phyloP scores from a whole-genome alignment of 2,329 filamentous ascomycete species.

The Emydomyces testavorans region DNA sequence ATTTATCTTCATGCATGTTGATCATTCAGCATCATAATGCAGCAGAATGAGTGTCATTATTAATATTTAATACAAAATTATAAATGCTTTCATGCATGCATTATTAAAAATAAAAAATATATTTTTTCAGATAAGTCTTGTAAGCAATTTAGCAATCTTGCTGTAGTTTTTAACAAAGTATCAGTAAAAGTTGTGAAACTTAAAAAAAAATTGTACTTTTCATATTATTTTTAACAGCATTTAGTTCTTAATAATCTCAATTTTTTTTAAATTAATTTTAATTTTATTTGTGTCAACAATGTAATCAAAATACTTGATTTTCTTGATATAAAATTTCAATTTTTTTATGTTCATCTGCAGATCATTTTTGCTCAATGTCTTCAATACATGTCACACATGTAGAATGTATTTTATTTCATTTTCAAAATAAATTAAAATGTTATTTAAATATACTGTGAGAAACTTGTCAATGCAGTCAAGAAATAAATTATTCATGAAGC shows the following conservation, averaged over 20 bases:
- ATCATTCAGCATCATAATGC: slow-evolving; percentile 1
- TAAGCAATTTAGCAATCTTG: not conserved
- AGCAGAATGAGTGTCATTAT: not conserved
- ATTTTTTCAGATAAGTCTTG: not conserved
- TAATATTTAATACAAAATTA: not conserved
- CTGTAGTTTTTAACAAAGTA: not conserved
- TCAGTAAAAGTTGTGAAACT: slow-evolving; percentile 4
- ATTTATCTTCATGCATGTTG: no score
- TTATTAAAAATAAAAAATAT: not conserved
- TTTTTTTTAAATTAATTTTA: slow-evolving; percentile 5
- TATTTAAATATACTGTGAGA: not conserved
- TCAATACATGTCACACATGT: not conserved
- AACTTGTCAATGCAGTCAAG: slow-evolving; percentile 2
- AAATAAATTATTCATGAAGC: slow-evolving; percentile 1
- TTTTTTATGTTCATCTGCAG: not conserved
- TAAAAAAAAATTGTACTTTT: not conserved
- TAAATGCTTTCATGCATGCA: not conserved
- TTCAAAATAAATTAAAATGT: slow-evolving; percentile 2
- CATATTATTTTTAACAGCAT: not conserved
- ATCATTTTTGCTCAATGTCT: not conserved
- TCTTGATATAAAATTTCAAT: not conserved
- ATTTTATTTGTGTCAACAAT: not conserved
- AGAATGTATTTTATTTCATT: not conserved
- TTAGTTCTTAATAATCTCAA: not conserved
- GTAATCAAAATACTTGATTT: not conserved